Base-by-base conservation (phyloP, 2,329 filamentous ascomycete genomes). In the Hypoxylon sp. region DNA sequence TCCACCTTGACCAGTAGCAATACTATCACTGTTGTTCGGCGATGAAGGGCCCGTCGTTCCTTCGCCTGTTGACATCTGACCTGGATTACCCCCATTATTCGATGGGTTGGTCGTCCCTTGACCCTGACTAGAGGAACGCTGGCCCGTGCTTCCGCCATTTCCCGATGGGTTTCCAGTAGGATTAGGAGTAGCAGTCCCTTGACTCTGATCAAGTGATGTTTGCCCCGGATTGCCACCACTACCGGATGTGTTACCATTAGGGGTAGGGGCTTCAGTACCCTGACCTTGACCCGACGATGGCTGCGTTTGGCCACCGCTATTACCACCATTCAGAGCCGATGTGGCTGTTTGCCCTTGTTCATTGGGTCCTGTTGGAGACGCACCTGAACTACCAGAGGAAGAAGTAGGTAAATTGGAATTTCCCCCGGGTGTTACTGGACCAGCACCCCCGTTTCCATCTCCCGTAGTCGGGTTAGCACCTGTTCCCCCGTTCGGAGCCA, bases 281-380 rank as follows among this genome's bases (percentile, higher is more conserved):
- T 62, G 62, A 4, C 65, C 58, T 48, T 64, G 56, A 4, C 58
- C 55, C 29, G 54, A 39, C 13, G 42, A 47, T 2, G 65, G 53
- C 11, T 57, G 42, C 7, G 42, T 60, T 27, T 69, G 67, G 15
- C 44, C 64, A 37, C 44, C 44, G 21, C 59, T 21, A 13, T 35
- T 68, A 5, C 60, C 42, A 35, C 46, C 60, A 24, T 47, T 65
- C 21, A 67, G 17, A 21, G 17, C 39, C 2, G 39, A 19, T 21
- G 17, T 19, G 11, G 39, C 19, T 7, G 7, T 4, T 5, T 44
- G 39, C 7, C 39, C 39, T 44, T 19, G 7, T 44, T 7, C 39
- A 44, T 21, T 21, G 2, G 17, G 67, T 11, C 59, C 62, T 10
- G 44, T 59, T 44, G 68, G 42, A 35, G 52, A 63, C n/a, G 65